Evolutionary conservation across 768 basidiomycete species (phyloP).

Genomic region (Phaffia tasmanica): DNA sequence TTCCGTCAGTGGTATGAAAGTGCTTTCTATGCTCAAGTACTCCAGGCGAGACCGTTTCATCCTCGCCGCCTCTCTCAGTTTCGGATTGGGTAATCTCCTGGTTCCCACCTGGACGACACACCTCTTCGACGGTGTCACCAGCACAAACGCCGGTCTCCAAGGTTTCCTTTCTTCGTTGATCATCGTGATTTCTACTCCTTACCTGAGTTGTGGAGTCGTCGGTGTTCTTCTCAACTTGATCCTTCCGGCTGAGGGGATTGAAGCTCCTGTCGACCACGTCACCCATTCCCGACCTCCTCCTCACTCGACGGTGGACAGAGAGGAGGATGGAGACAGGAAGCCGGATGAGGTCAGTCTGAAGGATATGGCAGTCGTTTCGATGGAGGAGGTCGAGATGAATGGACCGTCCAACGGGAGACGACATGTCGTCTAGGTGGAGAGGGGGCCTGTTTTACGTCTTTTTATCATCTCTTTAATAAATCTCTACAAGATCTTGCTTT

Average conservation of each 20-base stretch:
- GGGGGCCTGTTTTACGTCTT: too few relatives aligned
- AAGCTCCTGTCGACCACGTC: not conserved
- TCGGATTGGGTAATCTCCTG: conserved; percentile 62
- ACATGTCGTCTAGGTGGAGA: too few relatives aligned
- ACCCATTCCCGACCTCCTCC: too few relatives aligned
- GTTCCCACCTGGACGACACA: conserved; percentile 55
- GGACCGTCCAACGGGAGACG: too few relatives aligned
- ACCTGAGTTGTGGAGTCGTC: conserved; percentile 50
- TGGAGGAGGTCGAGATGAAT: too few relatives aligned
- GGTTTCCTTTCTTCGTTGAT: conserved; percentile 68
- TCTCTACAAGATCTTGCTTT: too few relatives aligned
- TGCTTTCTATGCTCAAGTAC: conserved; percentile 47
- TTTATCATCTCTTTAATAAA: too few relatives aligned
- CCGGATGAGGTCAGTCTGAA: too few relatives aligned
- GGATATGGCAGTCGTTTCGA: too few relatives aligned
- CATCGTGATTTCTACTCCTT: conserved; percentile 69
- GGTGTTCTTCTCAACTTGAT: conserved; percentile 52
- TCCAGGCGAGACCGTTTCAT: conserved; percentile 28
- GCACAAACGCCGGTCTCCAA: conserved; percentile 43
- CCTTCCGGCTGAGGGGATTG: conserved; percentile 41
- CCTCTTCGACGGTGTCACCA: conserved; percentile 35
- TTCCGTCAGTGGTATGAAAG: conserved; percentile 52
- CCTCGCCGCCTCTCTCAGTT: conserved; percentile 44
- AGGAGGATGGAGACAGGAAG: too few relatives aligned
- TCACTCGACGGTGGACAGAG: too few relatives aligned